phyloP scores from a whole-genome alignment of 2,329 filamentous ascomycete species.

The Ophiostoma sp. region DNA sequence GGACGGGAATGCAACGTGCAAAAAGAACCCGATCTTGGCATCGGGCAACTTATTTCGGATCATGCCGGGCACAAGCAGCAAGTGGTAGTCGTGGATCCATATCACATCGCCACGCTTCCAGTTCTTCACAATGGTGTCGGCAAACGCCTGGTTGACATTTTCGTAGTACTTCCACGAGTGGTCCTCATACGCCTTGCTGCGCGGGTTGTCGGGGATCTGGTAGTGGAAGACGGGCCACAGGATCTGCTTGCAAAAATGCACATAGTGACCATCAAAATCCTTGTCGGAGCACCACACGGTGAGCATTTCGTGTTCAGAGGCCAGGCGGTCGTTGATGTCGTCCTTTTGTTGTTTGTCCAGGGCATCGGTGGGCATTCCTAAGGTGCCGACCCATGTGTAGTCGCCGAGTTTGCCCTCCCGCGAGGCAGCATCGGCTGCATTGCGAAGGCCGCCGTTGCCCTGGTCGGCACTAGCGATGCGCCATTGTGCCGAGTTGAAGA shows the following conservation, averaged over 20 bases:
- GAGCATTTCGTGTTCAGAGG: constrained; percentile 75
- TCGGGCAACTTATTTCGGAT: constrained; percentile 84
- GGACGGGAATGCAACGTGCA: constrained; percentile 91
- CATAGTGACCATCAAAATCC: constrained; percentile 91
- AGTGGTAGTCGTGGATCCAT: constrained; percentile 94
- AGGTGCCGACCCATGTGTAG: constrained; percentile 83
- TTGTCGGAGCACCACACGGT: constrained; percentile 83
- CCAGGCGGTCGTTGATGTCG: constrained; percentile 76
- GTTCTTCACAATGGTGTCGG: constrained; percentile 80
- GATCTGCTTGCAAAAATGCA: constrained; percentile 95
- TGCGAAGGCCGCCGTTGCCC: constrained; percentile 86
- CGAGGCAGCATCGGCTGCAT: constrained; percentile 74
- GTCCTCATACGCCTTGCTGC: constrained; percentile 96
- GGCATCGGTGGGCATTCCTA: constrained; percentile 90
- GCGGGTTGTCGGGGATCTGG: constrained; percentile 94
- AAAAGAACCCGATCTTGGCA: constrained; percentile 91
- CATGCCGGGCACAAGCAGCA: constrained; percentile 84
- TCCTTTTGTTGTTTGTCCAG: constrained; percentile 69
- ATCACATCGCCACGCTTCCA: constrained; percentile 92
- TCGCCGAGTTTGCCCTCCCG: constrained; percentile 65
- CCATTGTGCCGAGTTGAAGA: constrained; percentile 77
- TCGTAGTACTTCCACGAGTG: constrained; percentile 96
- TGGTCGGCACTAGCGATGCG: constrained; percentile 78
- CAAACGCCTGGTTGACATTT: constrained; percentile 87
- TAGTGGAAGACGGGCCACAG: constrained; percentile 98